phyloP scores from a whole-genome alignment of 1,284 basidiomycete genomes.

The Violaceomyces palustris region DNA sequence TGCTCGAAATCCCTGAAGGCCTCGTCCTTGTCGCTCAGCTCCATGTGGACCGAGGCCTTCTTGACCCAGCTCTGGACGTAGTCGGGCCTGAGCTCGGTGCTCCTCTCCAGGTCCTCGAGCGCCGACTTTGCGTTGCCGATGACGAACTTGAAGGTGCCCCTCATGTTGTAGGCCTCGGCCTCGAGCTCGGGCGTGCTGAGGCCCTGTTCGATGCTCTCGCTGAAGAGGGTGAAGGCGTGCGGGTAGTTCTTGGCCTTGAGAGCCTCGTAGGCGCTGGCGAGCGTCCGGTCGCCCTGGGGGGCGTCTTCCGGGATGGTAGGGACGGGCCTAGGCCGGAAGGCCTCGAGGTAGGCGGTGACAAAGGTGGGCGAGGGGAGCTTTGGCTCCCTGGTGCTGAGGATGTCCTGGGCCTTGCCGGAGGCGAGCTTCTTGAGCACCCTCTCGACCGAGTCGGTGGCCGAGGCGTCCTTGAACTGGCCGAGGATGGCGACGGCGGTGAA shows the following conservation, averaged over 20 bases:
- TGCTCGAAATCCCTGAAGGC: conserved; percentile 88
- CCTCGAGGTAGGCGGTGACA: conserved; percentile 91
- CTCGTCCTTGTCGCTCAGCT: conserved; percentile 62
- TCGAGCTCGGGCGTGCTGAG: conserved; percentile 67
- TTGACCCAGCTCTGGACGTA: conserved; percentile 92
- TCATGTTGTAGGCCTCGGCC: conserved; percentile 85
- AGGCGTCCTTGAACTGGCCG: conserved; percentile 81
- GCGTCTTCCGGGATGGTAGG: conserved; percentile 73
- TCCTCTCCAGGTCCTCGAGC: conserved; percentile 75
- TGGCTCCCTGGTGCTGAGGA: conserved; percentile 71
- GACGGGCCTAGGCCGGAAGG: conserved; percentile 76
- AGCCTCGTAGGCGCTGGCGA: conserved; percentile 75
- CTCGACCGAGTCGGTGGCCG: conserved; percentile 77
- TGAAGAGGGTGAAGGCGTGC: conserved; percentile 73
- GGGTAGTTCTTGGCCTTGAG: conserved; percentile 80
- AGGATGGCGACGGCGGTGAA: conserved; percentile 93
- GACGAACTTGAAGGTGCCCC: conserved; percentile 80
- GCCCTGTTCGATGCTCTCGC: conserved; percentile 82
- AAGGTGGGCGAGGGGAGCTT: conserved; percentile 86
- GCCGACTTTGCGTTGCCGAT: conserved; percentile 79
- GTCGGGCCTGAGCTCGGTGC: conserved; percentile 67
- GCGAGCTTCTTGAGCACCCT: conserved; percentile 84
- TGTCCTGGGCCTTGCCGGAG: conserved; percentile 66
- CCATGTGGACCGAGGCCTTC: conserved; percentile 96
- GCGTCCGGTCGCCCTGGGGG: conserved; percentile 74